Base-by-base conservation (phyloP, 2,329 filamentous ascomycete species). In the Diaporthe sp. region DNA sequence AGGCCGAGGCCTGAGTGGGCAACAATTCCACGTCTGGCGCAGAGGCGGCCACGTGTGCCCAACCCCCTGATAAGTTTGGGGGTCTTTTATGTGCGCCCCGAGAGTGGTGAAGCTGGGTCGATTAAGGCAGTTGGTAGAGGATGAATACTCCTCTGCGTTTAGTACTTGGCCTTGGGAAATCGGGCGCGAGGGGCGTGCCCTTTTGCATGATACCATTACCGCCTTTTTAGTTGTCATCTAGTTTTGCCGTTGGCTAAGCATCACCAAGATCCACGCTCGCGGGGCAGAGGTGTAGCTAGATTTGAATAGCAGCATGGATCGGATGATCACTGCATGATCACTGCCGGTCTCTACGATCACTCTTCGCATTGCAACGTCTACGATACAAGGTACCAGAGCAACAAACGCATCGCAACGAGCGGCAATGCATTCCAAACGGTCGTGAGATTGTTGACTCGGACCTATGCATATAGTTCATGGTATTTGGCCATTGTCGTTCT, bases 121-220 rank as follows among this genome's bases (percentile, higher is more conserved):
- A 15, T 8, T 67, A 33, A 19, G 8, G n/a, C 45, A 33, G 8
- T 35, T 67, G 45, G 5, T 45, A 67, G 42, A 35, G 42, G 22
- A 52, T 50, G 13, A 50, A 28, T 28, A 38, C 45, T 19, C 15
- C 13, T 28, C 61, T 35, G 28, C 12, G 22, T 67, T 52, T 25
- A 28, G 30, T 28, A 38, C 40, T 68, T 8, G 64, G 64, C 25
- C 45, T 54, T 4, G 30, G 45, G 30, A 25, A 52, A 67, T 19
- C 15, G 45, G 61, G 64, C 33, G n/a, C 33, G 33, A 54, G 47
- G 45, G 64, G 45, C 6, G 15, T 38, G 47, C 64, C 47, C 47
- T 68, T 54, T 68, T 68, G 30, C 47, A 68, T 68, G 64, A 68
- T 68, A 68, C 64, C 64, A 68, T 52, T 38, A 68, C 33, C 47